Evolutionary conservation across 1,139 yeast genomes (phyloP), one percentile per base, ranked within the genome.

Genomic region (Pichia cactophila): DNA sequence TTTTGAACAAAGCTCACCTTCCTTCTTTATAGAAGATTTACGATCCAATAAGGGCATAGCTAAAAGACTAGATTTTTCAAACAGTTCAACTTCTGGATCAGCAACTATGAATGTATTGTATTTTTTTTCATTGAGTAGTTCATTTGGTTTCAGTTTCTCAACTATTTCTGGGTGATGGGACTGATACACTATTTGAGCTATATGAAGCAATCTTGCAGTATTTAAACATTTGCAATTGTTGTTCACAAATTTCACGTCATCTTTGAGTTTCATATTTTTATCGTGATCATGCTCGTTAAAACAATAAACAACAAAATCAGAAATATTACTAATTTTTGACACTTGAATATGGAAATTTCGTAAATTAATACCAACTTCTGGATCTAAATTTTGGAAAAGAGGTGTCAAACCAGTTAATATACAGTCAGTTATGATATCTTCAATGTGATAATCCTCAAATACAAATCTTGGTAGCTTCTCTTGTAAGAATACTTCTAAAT

Each of bases 281-380:
- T 53, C 45, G 4, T 56, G 60, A 26, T 61, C 61, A 39, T 63
- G 64, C 8, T 65, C 60, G 44, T 75, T 71, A 52, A 78, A 71
- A 51, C 79, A 70, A 61, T 86, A 87, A 14, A 86, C 78, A 28
- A 83, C 68, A 50, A 86, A 76, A 61, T 86, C 95, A 0, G 90
- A 77, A 33, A 85, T 71, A 17, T 76, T 71, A 9, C 88, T 83
- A 61, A 80, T 69, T 60, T 85, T 86, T 26, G 86, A 75, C 9
- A 80, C 86, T 65, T 86, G 96, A 51, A 82, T 81, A 57, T 83
- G 85, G 63, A 85, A 87, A 62, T 86, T 86, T 53, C 95, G 73
- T 45, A 85, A 69, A 8, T 86, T 80, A 4, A 84, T 80, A 14
- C 92, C 94, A 33, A 73, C 67, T 47, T 72, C 77, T 1, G 94